Conservation (phyloP, 2,329 filamentous ascomycete genomes). For the Colletotrichum tropicicola region DNA sequence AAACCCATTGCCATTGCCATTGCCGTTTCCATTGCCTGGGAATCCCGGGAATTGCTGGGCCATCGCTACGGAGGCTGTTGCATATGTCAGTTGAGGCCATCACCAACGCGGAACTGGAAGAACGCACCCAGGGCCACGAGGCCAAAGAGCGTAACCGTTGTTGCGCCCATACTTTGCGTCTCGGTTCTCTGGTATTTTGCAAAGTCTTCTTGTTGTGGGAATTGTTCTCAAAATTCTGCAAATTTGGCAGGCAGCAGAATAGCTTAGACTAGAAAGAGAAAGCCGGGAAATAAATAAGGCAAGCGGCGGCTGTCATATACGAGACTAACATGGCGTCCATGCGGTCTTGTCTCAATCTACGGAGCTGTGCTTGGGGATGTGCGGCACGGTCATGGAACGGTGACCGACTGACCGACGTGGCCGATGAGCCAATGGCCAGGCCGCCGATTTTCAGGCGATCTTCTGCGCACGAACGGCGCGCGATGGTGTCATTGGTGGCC, state of each 20-base stretch:
- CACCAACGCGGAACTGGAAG: too few relatives aligned
- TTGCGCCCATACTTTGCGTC: slow-evolving; percentile 10
- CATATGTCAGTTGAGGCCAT: background rate
- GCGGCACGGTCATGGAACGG: slow-evolving; percentile 22
- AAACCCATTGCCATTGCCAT: slow-evolving; percentile 11
- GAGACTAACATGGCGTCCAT: slow-evolving; percentile 8
- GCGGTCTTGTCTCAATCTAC: background rate
- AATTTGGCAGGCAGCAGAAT: background rate
- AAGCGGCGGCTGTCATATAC: slow-evolving; percentile 14
- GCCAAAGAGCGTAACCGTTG: background rate
- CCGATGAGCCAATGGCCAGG: slow-evolving; percentile 21
- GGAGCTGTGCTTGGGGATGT: slow-evolving; percentile 30
- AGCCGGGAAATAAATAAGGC: background rate
- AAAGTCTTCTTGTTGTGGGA: background rate
- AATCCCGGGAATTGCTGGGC: slow-evolving; percentile 24
- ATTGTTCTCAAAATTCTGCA: background rate
- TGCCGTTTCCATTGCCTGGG: slow-evolving; percentile 18
- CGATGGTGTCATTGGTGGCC: slow-evolving; percentile 13
- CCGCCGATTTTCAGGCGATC: slow-evolving; percentile 27
- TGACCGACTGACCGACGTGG: slow-evolving; percentile 26
- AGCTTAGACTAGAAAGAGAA: background rate
- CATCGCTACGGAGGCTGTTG: background rate
- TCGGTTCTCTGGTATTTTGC: background rate
- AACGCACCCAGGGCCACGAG: slow-evolving; percentile 12
- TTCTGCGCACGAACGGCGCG: background rate